Evolutionary conservation across 345 rosid genomes (phyloP).

Genomic region (Gynandropsis gynandra): DNA sequence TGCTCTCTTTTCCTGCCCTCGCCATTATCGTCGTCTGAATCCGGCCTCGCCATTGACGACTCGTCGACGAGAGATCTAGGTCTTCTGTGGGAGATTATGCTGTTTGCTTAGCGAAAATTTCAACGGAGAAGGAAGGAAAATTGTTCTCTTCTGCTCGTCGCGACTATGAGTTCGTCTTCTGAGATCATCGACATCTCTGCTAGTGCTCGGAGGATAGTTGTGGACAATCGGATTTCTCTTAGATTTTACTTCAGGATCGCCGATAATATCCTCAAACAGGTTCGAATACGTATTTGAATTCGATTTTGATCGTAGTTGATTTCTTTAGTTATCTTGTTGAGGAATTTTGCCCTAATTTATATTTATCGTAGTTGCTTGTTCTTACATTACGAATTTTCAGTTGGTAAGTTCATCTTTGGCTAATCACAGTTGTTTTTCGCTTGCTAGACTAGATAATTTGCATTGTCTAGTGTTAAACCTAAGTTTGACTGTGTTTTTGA

Average conservation of each 20-base stretch:
- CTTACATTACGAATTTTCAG: neutral
- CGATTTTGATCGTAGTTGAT: conserved; percentile 11
- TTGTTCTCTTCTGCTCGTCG: conserved; percentile 5
- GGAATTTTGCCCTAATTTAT: neutral
- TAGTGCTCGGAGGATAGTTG: conserved; percentile 59
- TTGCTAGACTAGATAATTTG: too few species aligned
- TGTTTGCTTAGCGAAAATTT: conserved; percentile 18
- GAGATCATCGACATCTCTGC: conserved; percentile 66
- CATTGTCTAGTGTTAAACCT: too few species aligned
- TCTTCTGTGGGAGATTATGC: conserved; percentile 9
- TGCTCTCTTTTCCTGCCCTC: neutral
- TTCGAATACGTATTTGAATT: conserved; percentile 15
- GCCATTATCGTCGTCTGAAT: neutral
- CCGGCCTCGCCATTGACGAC: conserved; percentile 30
- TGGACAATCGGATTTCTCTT: conserved; percentile 78
- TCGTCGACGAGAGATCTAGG: conserved; percentile 13
- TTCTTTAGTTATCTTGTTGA: neutral
- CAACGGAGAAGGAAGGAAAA: conserved; percentile 16
- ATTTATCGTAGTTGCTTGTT: neutral
- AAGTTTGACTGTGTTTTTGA: too few species aligned
- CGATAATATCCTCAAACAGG: conserved; percentile 90
- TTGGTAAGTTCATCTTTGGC: conserved; percentile 4
- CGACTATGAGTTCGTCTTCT: conserved; percentile 51
- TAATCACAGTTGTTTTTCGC: neutral
- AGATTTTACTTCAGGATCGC: conserved; percentile 83